Evolutionary conservation across 768 basidiomycete species (phyloP), one percentile per base, ranked within the genome.

Genomic region (Dioszegia crocea): DNA sequence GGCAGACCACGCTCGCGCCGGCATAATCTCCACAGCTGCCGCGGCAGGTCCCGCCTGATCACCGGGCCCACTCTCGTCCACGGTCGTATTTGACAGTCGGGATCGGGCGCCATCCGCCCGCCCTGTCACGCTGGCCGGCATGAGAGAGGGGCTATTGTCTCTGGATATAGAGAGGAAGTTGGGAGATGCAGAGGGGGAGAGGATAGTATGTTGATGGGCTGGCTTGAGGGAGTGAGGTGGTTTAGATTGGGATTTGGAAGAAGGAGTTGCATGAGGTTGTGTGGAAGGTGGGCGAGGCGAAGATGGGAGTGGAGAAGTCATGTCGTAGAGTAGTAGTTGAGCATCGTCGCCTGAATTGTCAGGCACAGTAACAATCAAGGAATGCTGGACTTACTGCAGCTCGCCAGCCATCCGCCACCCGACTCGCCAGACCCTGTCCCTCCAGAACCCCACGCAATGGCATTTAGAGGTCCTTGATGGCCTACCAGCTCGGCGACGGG

Each of bases 251-350:
- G 14, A 56, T 47, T 49, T 63, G 59, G 40, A 66, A 24, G 46
- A 21, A 17, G 51, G 33, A 24, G 31, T 8, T 21, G 46, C 23
- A 48, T 40, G 56, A 11, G 52, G 52, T 44, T 45, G 53, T 60
- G 61, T 60, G 54, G 85, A 81, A 43, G 64, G 61, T 46, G 63
- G 59, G 57, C 53, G 85, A 80, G 45, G 61, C 58, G 63, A 56
- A 45, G 60, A 60, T 19, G 69, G 71, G 9, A 74, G 54, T 11
- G 66, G 71, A 16, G 43, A 31, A 12, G 71, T 70, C n/a, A 96
- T 82, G 74, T 98, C 93, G 89, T 93, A 98, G 14, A 98, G 76
- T 10, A 96, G 80, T n/a, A 96, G 81, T 78, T 94, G 92, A 63
- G 88, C 88, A 78, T 98, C 93, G 75, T 98, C 93, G 56, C 85